These are phyloP conservation scores for Kazachstania psychrophila DNA, from an alignment of 805 yeast species.

Conservation along the genomic window DNA sequence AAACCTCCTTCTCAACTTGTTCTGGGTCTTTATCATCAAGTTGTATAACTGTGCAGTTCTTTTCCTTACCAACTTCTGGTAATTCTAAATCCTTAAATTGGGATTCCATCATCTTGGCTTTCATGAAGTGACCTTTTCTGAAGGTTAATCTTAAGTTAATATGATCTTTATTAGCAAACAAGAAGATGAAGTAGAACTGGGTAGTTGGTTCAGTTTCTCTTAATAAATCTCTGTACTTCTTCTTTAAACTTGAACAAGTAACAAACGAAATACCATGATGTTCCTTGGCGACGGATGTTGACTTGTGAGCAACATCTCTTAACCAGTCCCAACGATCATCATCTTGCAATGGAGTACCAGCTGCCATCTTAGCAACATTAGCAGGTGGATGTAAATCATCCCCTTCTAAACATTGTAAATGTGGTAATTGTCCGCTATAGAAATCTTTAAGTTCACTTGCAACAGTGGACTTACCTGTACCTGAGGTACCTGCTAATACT, in stretches of 20 bases:
- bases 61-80: slow-evolving; percentile 39
- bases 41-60: slow-evolving; percentile 24
- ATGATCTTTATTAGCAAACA: slow-evolving; percentile 55
- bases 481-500: slow-evolving; percentile 91
- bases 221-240: slow-evolving; percentile 57
- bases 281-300: slow-evolving; percentile 33
- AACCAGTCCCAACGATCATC: slow-evolving; percentile 94
- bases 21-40: slow-evolving; percentile 21
- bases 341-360: slow-evolving; percentile 73
- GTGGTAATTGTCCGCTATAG: slow-evolving; percentile 22
- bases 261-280: slow-evolving; percentile 38
- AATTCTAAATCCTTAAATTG: slow-evolving; percentile 70
- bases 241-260: slow-evolving; percentile 81
- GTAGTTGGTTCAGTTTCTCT: slow-evolving; percentile 30
- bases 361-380: slow-evolving; percentile 76
- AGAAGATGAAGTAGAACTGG: slow-evolving; percentile 51
- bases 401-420: slow-evolving; percentile 69
- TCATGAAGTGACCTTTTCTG: slow-evolving; percentile 82
- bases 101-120: slow-evolving; percentile 69
- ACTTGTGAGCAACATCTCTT: slow-evolving; percentile 35
- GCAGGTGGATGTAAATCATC: slow-evolving; percentile 65
- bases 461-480: slow-evolving; percentile 86
- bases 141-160: slow-evolving; percentile 49
- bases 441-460: slow-evolving; percentile 43
- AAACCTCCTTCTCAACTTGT: slow-evolving; percentile 18